Conservation (phyloP, 306 rosid genomes). For the Herpetospermum pedunculosum region DNA sequence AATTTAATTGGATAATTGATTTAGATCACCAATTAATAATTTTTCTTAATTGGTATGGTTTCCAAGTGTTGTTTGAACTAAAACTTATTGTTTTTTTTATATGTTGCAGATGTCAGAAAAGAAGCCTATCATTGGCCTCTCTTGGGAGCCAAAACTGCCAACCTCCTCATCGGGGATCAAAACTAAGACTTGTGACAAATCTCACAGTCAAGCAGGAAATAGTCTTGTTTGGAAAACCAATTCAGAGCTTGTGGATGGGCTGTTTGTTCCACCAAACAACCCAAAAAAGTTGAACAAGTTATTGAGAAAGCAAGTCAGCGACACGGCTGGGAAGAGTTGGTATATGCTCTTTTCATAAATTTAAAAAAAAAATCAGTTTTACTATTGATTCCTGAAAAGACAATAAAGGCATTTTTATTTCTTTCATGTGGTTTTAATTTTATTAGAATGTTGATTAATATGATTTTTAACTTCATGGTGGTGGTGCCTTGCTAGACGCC, state of each 20-base stretch:
- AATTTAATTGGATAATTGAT: background rate
- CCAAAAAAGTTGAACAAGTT: constrained; percentile 53
- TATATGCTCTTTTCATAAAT: constrained; percentile 16
- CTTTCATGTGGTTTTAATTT: background rate
- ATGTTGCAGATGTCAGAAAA: constrained; percentile 29
- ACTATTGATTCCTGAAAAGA: background rate
- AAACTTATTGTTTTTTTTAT: background rate
- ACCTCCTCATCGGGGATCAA: constrained; percentile 20
- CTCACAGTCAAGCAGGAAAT: constrained; percentile 22
- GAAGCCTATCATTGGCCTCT: constrained; percentile 46
- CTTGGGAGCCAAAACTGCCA: constrained; percentile 71
- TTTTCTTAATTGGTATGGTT: background rate
- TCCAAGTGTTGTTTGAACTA: background rate
- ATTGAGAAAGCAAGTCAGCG: constrained; percentile 48
- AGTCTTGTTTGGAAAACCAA: constrained; percentile 44
- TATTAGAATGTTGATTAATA: background rate
- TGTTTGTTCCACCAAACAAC: constrained; percentile 61
- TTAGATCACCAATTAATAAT: background rate
- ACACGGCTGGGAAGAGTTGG: constrained; percentile 63
- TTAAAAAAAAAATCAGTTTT: background rate
- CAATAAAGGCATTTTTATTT: background rate
- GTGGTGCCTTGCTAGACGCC: background rate
- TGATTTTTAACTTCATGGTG: background rate
- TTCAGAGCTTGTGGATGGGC: constrained; percentile 65
- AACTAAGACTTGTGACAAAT: constrained; percentile 13